A percentile compares a stretch with the other conserved stretches of the same genome.
These are phyloP conservation scores for Cyclotella sp. DNA, from an alignment of 108 stramenopile species.

Conservation along the genomic window DNA sequence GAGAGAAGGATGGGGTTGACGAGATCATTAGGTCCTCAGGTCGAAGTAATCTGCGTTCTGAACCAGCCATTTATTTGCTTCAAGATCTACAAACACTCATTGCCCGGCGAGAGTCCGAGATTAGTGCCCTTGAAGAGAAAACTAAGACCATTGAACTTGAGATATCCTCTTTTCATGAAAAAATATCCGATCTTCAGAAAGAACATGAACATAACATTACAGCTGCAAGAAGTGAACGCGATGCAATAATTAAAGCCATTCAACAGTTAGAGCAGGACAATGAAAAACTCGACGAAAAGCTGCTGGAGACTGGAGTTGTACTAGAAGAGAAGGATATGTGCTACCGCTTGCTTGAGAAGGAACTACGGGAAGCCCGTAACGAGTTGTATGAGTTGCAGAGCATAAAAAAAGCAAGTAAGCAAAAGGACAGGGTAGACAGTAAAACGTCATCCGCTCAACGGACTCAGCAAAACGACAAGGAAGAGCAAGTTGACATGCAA, in stretches of 20 bases:
- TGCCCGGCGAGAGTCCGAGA: conserved; percentile 11
- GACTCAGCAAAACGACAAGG: background rate
- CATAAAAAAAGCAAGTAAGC: background rate
- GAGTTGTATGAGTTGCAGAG: conserved; percentile 15
- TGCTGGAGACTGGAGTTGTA: conserved; percentile 4
- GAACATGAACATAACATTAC: background rate
- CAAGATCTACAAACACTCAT: conserved; percentile 8
- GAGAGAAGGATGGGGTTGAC: background rate
- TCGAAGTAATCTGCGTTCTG: background rate
- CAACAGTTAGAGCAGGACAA: background rate
- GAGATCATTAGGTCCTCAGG: background rate
- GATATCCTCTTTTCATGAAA: background rate
- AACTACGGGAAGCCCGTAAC: conserved; percentile 5
- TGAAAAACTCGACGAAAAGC: conserved; percentile 11
- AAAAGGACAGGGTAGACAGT: background rate
- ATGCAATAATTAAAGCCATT: background rate
- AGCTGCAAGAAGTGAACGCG: background rate
- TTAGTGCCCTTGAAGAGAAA: conserved; percentile 2
- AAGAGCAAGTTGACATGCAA: background rate
- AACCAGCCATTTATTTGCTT: background rate
- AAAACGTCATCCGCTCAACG: background rate
- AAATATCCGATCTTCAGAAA: background rate
- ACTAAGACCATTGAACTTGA: background rate
- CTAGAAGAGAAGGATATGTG: conserved; percentile 13
- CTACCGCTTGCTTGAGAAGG: background rate